phyloP scores from a whole-genome alignment of 306 rosid species.

The Cucumis sativus region DNA sequence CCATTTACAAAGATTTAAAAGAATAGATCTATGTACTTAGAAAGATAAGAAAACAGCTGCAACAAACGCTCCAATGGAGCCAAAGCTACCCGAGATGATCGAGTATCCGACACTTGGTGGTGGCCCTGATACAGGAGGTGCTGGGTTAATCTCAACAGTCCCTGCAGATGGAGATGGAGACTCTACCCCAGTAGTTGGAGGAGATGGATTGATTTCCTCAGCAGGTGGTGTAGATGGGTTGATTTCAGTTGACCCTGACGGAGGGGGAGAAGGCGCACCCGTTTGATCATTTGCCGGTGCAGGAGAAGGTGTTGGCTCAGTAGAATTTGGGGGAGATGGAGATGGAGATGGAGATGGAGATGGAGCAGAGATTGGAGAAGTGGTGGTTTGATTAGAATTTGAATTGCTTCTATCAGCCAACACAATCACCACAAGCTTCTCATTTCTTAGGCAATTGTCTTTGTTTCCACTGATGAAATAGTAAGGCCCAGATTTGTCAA shows the following conservation, averaged over 20 bases:
- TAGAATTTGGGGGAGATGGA: slow-evolving; percentile 8
- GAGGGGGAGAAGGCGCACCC: neutral
- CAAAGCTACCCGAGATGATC: slow-evolving; percentile 25
- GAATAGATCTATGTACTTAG: slow-evolving; percentile 13
- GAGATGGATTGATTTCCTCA: slow-evolving; percentile 18
- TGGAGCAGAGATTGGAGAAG: slow-evolving; percentile 9
- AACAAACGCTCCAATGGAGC: slow-evolving; percentile 53
- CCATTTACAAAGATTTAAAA: neutral
- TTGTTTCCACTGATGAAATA: slow-evolving; percentile 70
- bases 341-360: slow-evolving; percentile 29
- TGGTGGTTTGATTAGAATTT: slow-evolving; percentile 5
- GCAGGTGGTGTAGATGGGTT: slow-evolving; percentile 15
- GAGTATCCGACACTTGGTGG: slow-evolving; percentile 49
- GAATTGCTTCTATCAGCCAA: slow-evolving; percentile 49
- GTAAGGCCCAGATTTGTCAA: slow-evolving; percentile 47
- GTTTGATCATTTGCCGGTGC: slow-evolving; percentile 1
- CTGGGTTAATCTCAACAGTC: slow-evolving; percentile 22
- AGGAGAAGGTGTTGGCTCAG: neutral
- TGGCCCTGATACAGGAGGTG: slow-evolving; percentile 29
- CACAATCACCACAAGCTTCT: slow-evolving; percentile 57
- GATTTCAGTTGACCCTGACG: neutral
- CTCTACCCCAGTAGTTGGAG: slow-evolving; percentile 23
- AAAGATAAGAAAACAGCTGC: slow-evolving; percentile 34
- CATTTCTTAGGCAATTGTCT: slow-evolving; percentile 61
- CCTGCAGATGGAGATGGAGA: slow-evolving; percentile 31